Conservation (phyloP, 2,329 filamentous ascomycete genomes). For the Aspergillus jensenii region DNA sequence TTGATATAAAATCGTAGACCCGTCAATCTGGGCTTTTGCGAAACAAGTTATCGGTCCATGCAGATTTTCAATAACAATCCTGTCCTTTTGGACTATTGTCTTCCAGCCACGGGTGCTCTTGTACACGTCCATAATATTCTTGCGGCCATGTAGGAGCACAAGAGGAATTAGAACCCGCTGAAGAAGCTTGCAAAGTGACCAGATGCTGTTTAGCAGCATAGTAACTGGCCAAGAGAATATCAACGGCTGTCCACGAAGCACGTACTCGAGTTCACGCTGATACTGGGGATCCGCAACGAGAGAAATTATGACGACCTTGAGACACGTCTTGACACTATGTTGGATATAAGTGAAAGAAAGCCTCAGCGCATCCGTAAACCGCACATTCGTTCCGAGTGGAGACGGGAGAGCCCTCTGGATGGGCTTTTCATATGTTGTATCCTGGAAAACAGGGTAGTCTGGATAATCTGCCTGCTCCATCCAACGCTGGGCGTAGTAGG, state of each 20-base stretch:
- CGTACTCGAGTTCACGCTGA: constrained; percentile 49
- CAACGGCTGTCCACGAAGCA: constrained; percentile 34
- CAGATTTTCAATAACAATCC: constrained; percentile 46
- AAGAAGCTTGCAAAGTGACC: constrained; percentile 45
- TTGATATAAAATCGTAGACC: constrained; percentile 39
- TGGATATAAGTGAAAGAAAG: constrained; percentile 42
- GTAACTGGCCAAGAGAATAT: constrained; percentile 35
- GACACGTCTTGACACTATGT: constrained; percentile 17
- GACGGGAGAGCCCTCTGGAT: constrained; percentile 33
- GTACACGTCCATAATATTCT: constrained; percentile 35
- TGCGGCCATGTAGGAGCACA: constrained; percentile 50
- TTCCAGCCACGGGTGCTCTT: constrained; percentile 41
- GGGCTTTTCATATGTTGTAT: constrained; percentile 22
- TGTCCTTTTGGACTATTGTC: constrained; percentile 42
- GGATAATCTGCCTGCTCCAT: constrained; percentile 12
- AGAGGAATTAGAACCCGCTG: constrained; percentile 47
- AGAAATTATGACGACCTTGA: constrained; percentile 51
- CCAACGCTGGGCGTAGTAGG: constrained; percentile 21
- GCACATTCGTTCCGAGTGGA: background rate
- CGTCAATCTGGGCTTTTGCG: constrained; percentile 35
- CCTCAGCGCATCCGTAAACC: constrained; percentile 22
- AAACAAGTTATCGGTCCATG: constrained; percentile 51
- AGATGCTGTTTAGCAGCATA: constrained; percentile 45
- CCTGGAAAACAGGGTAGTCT: constrained; percentile 17
- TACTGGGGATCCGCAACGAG: constrained; percentile 53